Evolutionary conservation across 2,329 filamentous ascomycete genomes (phyloP).

Genomic region (Bipolaris victoriae): DNA sequence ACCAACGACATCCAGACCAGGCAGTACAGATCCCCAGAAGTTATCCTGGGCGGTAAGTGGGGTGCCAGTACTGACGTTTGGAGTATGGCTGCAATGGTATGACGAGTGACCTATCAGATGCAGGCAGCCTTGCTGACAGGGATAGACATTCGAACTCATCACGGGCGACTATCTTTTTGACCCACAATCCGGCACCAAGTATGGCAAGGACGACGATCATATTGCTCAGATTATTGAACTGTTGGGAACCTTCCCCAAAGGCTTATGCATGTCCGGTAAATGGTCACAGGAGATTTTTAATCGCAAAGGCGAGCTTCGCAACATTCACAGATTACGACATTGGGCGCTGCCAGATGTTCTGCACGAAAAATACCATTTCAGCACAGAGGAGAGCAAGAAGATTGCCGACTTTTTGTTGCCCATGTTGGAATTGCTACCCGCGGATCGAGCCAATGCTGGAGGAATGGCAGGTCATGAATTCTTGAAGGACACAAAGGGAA

Average conservation of each 20-base stretch:
- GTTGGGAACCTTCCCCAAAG: slow-evolving; percentile 90
- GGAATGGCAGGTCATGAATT: slow-evolving; percentile 90
- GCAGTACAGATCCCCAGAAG: slow-evolving; percentile 95
- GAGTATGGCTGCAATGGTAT: slow-evolving; percentile 99
- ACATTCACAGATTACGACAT: slow-evolving; percentile 94
- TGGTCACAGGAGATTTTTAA: slow-evolving; percentile 99
- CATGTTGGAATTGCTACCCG: slow-evolving; percentile 88
- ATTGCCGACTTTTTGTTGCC: slow-evolving; percentile 84
- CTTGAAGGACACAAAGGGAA: slow-evolving; percentile 83
- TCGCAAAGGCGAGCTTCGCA: slow-evolving; percentile 92
- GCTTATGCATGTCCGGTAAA: slow-evolving; percentile 88
- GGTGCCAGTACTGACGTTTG: slow-evolving; percentile 99
- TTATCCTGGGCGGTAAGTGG: slow-evolving; percentile 97
- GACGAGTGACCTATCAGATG: slow-evolving; percentile 31
- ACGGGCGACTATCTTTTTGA: slow-evolving; percentile 99
- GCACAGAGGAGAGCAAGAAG: slow-evolving; percentile 76
- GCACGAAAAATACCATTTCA: slow-evolving; percentile 96
- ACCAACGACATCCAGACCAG: slow-evolving; percentile 99
- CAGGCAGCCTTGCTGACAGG: slow-evolving; percentile 16
- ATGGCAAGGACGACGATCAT: slow-evolving; percentile 99
- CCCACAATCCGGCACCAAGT: slow-evolving; percentile 96
- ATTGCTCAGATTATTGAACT: slow-evolving; percentile 99
- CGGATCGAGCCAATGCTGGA: slow-evolving; percentile 90
- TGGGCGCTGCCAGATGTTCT: slow-evolving; percentile 95
- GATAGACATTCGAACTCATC: slow-evolving; percentile 94